Evolutionary conservation across 352 stramenopile genomes (phyloP).

Genomic region (Aphanomyces invadans): DNA sequence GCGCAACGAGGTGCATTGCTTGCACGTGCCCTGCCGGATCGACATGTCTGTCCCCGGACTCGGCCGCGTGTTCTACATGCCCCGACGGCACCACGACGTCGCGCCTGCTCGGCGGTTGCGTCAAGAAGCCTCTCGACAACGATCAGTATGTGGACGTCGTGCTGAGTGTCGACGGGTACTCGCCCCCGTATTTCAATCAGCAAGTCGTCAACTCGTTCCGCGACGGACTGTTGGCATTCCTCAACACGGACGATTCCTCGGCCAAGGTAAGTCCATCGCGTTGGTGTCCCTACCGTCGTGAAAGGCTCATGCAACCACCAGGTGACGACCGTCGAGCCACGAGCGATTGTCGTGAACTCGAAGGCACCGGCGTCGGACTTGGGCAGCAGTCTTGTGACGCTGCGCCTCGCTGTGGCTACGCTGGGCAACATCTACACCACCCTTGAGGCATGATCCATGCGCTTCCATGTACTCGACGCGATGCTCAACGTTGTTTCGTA

Average conservation of each 20-base stretch:
- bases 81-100: slow-evolving; percentile 25
- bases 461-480: not conserved
- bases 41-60: slow-evolving; percentile 28
- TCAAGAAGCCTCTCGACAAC: slow-evolving; percentile 21
- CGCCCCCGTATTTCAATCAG: slow-evolving; percentile 38
- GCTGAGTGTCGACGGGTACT: slow-evolving; percentile 42
- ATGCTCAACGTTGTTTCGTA: not conserved
- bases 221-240: slow-evolving; percentile 32
- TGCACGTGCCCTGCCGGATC: slow-evolving; percentile 33
- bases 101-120: slow-evolving; percentile 33
- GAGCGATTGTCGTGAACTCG: not conserved
- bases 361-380: not conserved
- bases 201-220: slow-evolving; percentile 32
- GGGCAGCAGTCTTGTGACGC: not conserved
- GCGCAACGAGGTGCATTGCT: slow-evolving; percentile 28
- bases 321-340: not conserved
- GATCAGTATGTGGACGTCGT: slow-evolving; percentile 35
- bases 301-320: too few species aligned
- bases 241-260: slow-evolving; percentile 23
- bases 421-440: not conserved
- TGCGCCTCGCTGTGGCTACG: not conserved
- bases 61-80: slow-evolving; percentile 34
- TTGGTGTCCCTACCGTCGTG: too few species aligned
- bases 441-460: not conserved
- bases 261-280: not conserved